Conservation (phyloP, 2,329 filamentous ascomycete genomes). For the Colletotrichum godetiae region DNA sequence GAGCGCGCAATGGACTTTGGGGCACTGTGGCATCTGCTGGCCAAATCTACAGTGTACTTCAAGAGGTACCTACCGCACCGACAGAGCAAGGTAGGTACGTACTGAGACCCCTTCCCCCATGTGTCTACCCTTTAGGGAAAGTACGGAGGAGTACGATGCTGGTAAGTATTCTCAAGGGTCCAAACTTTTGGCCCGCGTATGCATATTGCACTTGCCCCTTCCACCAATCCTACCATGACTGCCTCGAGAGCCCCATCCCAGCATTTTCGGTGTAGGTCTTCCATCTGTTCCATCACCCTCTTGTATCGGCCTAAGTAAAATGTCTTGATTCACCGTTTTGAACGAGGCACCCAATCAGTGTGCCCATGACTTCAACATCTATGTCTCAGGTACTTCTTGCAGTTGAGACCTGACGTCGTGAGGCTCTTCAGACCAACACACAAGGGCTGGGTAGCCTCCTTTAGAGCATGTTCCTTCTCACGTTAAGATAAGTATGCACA, state of each 20-base stretch:
- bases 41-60: not conserved
- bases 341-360: not conserved
- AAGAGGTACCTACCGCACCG: too few relatives aligned
- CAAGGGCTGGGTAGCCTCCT: too few relatives aligned
- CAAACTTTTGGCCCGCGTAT: not conserved
- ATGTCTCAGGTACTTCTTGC: too few relatives aligned
- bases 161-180: not conserved
- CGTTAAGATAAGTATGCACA: too few relatives aligned
- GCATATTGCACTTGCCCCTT: not conserved
- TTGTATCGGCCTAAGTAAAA: not conserved
- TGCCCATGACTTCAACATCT: too few relatives aligned
- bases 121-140: not conserved
- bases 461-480: too few relatives aligned
- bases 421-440: not conserved
- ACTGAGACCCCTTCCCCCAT: not conserved
- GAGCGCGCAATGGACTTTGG: slow-evolving; percentile 2
- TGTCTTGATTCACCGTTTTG: not conserved
- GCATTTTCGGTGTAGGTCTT: slow-evolving; percentile 2
- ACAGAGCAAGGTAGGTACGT: not conserved
- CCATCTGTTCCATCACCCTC: too few relatives aligned
- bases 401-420: not conserved
- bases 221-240: too few relatives aligned
- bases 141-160: not conserved
- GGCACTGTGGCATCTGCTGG: slow-evolving; percentile 12
- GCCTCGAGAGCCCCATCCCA: not conserved